Evolutionary conservation across 768 basidiomycete species (phyloP).

Genomic region (Rubroboletus pulcherrimus): DNA sequence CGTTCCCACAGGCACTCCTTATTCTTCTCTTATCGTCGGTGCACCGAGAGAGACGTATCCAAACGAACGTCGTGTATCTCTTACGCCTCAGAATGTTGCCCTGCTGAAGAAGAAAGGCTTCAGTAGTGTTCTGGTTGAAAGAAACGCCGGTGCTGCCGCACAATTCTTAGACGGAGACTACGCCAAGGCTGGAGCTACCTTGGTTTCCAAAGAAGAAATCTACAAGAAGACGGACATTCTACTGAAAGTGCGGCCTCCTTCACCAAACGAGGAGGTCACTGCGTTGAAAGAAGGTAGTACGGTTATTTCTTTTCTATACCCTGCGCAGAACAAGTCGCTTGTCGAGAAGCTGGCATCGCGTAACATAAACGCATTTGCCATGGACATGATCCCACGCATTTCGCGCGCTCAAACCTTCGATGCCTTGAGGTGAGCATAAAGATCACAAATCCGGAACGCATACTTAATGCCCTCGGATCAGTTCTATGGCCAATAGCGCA

Average conservation of each 20-base stretch:
- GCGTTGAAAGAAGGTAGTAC: constrained; percentile 71
- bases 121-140: constrained; percentile 65
- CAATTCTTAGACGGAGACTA: constrained; percentile 84
- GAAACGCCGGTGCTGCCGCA: constrained; percentile 63
- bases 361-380: constrained; percentile 73
- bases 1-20: constrained; percentile 48
- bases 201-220: constrained; percentile 72
- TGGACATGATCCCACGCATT: constrained; percentile 91
- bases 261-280: constrained; percentile 56
- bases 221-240: constrained; percentile 69
- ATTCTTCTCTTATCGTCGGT: constrained; percentile 70
- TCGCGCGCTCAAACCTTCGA: constrained; percentile 90
- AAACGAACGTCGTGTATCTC: constrained; percentile 73
- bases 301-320: constrained; percentile 80
- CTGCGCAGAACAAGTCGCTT: constrained; percentile 72
- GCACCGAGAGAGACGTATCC: constrained; percentile 75
- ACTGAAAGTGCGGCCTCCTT: constrained; percentile 81
- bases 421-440: constrained; percentile 61
- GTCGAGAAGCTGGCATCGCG: constrained; percentile 66
- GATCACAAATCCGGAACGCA: neutral
- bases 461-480: constrained; percentile 23
- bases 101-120: constrained; percentile 84
- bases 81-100: constrained; percentile 76
- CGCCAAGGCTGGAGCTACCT: constrained; percentile 68
- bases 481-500: constrained; percentile 94